Evolutionary conservation across 768 basidiomycete species (phyloP), one percentile per base, ranked within the genome.

Genomic region (Lactarius pseudohatsudake): DNA sequence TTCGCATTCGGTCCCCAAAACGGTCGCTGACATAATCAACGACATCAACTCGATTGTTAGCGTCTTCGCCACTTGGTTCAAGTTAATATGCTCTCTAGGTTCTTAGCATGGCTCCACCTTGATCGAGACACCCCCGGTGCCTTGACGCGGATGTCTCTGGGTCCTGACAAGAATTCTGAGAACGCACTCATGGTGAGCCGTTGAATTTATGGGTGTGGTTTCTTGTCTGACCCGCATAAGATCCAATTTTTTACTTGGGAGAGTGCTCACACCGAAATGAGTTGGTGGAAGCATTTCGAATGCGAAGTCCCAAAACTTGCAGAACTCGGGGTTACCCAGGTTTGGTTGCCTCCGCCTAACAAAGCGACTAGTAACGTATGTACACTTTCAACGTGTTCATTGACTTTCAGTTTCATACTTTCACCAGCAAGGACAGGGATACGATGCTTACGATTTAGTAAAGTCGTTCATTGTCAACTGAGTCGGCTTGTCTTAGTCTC

Each of bases 221-320:
- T 58, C 50, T 57, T 70, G 45, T 34, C 34, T 8, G 47, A 65
- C 36, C 30, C 16, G 3, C 32, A 36, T 26, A 67, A 85, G 92
- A 76, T 93, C 34, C 92, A 94, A 75, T 94, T 92, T 76, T 94
- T 92, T 72, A 92, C 91, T 16, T 94, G 92, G 92, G 86, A 93
- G 60, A 77, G 84, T 36, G 75, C 77, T 32, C 81, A 84, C 70
- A 79, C 80, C 16, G 75, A 78, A 20, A 75, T 85, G 79, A 90
- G 87, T 74, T 93, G 92, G 92, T 94, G 92, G 92, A 81, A 81
- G 72, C 85, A 90, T 74, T 81, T 94, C 41, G 86, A 90, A 74
- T 70, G 69, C 11, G 86, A 92, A 72, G 77, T 89, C 13, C 87
- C 90, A 15, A 77, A 72, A 53, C 81, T 94, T 22, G 83, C 82